phyloP scores from a whole-genome alignment of 371 early-diverging fungal species.

The Catenaria anguillulae region DNA sequence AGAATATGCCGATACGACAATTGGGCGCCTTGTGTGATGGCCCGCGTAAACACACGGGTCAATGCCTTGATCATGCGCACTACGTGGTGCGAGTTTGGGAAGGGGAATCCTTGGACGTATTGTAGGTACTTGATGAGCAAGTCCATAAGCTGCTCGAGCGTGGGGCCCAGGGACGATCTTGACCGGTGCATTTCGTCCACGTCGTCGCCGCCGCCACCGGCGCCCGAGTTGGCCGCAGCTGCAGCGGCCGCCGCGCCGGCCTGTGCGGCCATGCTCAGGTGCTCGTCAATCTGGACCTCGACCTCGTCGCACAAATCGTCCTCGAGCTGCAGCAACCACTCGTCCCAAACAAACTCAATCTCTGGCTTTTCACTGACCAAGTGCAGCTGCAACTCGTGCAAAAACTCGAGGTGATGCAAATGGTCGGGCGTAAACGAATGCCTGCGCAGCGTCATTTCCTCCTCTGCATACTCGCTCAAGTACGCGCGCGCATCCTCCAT shows the following conservation, averaged over 20 bases:
- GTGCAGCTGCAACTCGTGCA: not conserved
- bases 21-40: not conserved
- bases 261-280: not conserved
- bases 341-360: not conserved
- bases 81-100: not conserved
- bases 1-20: not conserved
- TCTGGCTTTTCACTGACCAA: not conserved
- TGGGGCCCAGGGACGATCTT: too few relatives aligned
- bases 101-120: not conserved
- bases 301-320: conserved; percentile 1
- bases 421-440: not conserved
- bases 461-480: not conserved
- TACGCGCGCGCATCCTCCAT: not conserved
- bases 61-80: not conserved
- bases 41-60: not conserved
- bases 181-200: not conserved
- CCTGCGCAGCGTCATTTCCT: not conserved
- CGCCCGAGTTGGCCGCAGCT: not conserved
- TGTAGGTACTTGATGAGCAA: not conserved
- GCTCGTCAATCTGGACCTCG: conserved; percentile 1
- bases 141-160: not conserved
- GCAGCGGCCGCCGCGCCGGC: too few relatives aligned
- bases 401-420: not conserved
- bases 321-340: conserved; percentile 3
- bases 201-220: not conserved